Evolutionary conservation across 2,329 filamentous ascomycete genomes (phyloP).

Genomic region (Malbranchea cinnamomea): DNA sequence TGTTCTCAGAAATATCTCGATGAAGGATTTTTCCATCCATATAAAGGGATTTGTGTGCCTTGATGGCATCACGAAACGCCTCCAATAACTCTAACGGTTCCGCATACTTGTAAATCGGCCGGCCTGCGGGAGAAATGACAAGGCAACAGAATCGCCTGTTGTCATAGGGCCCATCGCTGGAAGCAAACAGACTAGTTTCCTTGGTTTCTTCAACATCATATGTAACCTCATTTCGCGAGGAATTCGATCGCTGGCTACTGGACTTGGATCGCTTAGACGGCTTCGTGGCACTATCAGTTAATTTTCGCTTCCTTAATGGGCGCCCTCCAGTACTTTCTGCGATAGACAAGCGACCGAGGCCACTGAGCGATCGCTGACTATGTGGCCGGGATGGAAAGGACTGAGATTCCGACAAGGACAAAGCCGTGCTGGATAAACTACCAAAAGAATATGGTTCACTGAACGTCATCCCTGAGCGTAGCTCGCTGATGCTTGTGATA

Average conservation of each 20-base stretch:
- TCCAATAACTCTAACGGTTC: conserved; percentile 19
- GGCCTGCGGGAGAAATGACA: conserved; percentile 16
- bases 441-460: conserved; percentile 7
- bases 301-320: conserved; percentile 5
- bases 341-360: too few relatives aligned
- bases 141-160: conserved; percentile 17
- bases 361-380: too few relatives aligned
- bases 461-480: conserved; percentile 15
- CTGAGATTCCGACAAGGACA: conserved; percentile 8
- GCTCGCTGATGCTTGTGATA: conserved; percentile 14
- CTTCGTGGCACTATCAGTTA: conserved; percentile 1
- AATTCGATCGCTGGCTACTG: conserved; percentile 1
- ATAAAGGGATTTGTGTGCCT: conserved; percentile 21
- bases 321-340: not conserved
- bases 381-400: not conserved
- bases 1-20: conserved; percentile 21
- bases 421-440: conserved; percentile 2
- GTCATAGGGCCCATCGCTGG: conserved; percentile 10
- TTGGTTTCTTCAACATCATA: conserved; percentile 1
- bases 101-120: conserved; percentile 15
- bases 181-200: conserved; percentile 3
- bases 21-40: conserved; percentile 20
- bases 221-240: conserved; percentile 1
- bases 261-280: conserved; percentile 4
- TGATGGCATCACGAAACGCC: conserved; percentile 20